Percentiles rank a stretch among this genome's conserved stretches.
phyloP scores from a whole-genome alignment of 345 rosid genomes.

The Garcia nutans region DNA sequence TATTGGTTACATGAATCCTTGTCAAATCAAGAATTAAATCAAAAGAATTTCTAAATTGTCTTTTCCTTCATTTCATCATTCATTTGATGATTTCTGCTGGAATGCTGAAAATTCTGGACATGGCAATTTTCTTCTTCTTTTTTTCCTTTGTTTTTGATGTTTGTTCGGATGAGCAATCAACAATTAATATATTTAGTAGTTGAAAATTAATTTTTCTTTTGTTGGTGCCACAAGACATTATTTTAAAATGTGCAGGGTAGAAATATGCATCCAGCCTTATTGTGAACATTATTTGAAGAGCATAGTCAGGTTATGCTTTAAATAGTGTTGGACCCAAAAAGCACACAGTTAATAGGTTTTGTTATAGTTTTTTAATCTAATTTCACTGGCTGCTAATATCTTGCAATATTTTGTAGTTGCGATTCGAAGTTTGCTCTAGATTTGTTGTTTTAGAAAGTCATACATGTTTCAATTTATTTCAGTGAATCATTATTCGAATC shows the following conservation, averaged over 20 bases:
- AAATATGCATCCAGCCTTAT: no score
- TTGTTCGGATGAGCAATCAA: not conserved
- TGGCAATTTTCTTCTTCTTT: not conserved
- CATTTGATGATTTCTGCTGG: not conserved
- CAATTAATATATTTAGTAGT: no score
- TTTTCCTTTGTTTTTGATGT: not conserved
- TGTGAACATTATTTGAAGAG: not conserved
- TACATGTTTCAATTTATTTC: not conserved
- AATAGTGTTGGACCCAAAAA: not conserved
- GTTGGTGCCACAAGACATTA: no score
- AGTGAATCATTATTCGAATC: not conserved
- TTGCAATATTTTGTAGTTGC: not conserved
- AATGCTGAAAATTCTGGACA: not conserved
- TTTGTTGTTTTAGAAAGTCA: not conserved
- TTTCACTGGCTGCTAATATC: not conserved
- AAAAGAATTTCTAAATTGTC: not conserved
- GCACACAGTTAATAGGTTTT: not conserved
- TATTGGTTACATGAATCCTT: no score
- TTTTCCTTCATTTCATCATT: no score
- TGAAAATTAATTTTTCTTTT: no score
- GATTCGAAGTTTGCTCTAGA: not conserved
- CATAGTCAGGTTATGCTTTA: not conserved
- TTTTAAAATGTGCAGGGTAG: no score
- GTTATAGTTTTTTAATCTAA: conserved; percentile 1
- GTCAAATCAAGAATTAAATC: not conserved